Evolutionary conservation across 176 grass and related monocot genomes (phyloP), one percentile per base, ranked within the genome.

Genomic region (Zoysia japonica): DNA sequence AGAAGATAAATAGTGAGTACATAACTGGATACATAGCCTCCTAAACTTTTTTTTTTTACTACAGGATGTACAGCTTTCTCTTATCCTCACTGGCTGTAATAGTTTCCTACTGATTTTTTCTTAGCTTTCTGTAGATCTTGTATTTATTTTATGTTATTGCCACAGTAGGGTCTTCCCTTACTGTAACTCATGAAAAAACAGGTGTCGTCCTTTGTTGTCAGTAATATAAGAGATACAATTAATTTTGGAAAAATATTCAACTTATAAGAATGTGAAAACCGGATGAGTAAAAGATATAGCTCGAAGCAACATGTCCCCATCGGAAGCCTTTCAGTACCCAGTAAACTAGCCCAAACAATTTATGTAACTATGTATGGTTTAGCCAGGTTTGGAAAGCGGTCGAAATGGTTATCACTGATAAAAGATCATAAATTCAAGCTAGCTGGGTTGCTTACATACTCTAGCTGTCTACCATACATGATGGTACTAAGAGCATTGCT

Each of bases 281-380:
- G 12, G 67, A n/a, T 68, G 42, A 68, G 20, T 68, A 5, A 74
- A 47, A 40, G 53, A 76, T 14, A 76, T 14, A 35, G 55, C 44
- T 47, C 1, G 14, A 20, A 60, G 40, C 40, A 44, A 43, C 9
- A 45, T 45, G 38, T 11, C 38, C 19, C 51, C 51, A 56, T 14
- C 43, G 14, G 52, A 57, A 59, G 38, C 37, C 11, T 15, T 3
- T n/a, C 5, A 55, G 8, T 61, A 61, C 68, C 68, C 47, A 37
- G 12, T 71, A 52, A 71, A 38, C 12, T 28, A 11, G 28, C 13
- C 50, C 9, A n/a, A n/a, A n/a, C 51, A 56, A 6, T 74, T 66
- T 56, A 9, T 56, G 37, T 56, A 56, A 35, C 14, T 16, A 36
- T 74, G 7, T 56, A 56, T 74, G 52, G 10, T 41, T 39, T 43